Conservation (phyloP, 2,329 filamentous ascomycete genomes). For the Ceratocystis colombiana region DNA sequence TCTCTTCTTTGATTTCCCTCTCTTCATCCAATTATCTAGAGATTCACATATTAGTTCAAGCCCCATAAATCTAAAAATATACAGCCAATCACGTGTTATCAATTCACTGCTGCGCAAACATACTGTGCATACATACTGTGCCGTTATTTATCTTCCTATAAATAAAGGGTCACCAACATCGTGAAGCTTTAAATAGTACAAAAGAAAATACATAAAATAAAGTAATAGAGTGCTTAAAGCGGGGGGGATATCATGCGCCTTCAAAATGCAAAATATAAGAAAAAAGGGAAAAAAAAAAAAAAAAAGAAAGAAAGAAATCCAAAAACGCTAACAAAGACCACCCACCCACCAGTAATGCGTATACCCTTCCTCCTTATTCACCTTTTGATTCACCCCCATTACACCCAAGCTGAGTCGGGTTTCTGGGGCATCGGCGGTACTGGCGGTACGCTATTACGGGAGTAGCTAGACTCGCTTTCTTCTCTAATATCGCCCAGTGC, state of each 20-base stretch:
- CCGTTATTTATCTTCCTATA: neutral
- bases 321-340: neutral
- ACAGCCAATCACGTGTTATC: conserved; percentile 4
- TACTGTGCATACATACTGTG: neutral
- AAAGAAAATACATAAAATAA: conserved; percentile 11
- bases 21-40: neutral
- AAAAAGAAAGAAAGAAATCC: neutral
- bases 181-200: conserved; percentile 12
- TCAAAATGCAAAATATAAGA: conserved; percentile 3
- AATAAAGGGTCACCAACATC: neutral
- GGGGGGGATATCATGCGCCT: conserved; percentile 12
- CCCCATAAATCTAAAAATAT: neutral
- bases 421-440: conserved; percentile 19
- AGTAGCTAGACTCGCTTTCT: conserved; percentile 27
- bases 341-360: neutral
- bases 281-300: no score
- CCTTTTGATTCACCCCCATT: neutral
- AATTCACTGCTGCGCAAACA: neutral
- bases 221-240: conserved; percentile 9
- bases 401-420: conserved; percentile 21
- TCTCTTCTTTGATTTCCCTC: neutral
- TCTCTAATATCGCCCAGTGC: conserved; percentile 35
- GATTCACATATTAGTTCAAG: neutral
- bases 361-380: no score
- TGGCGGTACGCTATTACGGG: conserved; percentile 11